Conservation (phyloP, 257 asterid genomes). For the Pogostemon cablin region DNA sequence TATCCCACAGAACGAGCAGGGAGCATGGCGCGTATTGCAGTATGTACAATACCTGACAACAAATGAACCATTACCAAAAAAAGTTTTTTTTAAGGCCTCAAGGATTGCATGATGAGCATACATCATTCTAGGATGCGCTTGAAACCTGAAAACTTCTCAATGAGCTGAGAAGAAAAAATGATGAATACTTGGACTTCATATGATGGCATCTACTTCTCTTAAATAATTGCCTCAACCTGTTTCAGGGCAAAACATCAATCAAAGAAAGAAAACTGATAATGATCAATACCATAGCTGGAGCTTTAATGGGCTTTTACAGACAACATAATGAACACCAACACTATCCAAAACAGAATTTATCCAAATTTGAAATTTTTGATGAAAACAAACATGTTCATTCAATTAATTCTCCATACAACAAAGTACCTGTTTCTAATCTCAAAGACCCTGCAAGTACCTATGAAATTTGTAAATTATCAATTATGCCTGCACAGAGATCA, state of each 20-base stretch:
- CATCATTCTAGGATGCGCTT: slow-evolving; percentile 1
- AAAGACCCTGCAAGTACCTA: neutral
- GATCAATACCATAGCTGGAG: neutral
- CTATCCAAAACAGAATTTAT: neutral
- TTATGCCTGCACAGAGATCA: neutral
- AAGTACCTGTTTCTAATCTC: neutral
- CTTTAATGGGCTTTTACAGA: neutral
- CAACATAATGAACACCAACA: neutral
- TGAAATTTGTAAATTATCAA: neutral
- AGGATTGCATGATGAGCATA: neutral
- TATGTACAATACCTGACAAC: neutral
- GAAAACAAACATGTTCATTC: neutral
- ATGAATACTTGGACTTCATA: neutral
- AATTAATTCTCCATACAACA: neutral
- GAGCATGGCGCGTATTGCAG: no score
- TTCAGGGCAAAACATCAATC: neutral
- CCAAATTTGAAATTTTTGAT: neutral
- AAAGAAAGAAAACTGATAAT: neutral
- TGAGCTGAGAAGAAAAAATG: neutral
- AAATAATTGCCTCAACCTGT: neutral
- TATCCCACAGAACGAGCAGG: no score
- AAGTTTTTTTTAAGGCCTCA: neutral
- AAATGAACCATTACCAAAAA: neutral
- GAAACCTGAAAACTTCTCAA: neutral
- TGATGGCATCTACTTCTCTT: neutral